A percentile compares a stretch with the other conserved stretches of the same genome.
These are phyloP conservation scores for Lumnitzera littorea DNA, from an alignment of 345 rosid species.

Conservation along the genomic window DNA sequence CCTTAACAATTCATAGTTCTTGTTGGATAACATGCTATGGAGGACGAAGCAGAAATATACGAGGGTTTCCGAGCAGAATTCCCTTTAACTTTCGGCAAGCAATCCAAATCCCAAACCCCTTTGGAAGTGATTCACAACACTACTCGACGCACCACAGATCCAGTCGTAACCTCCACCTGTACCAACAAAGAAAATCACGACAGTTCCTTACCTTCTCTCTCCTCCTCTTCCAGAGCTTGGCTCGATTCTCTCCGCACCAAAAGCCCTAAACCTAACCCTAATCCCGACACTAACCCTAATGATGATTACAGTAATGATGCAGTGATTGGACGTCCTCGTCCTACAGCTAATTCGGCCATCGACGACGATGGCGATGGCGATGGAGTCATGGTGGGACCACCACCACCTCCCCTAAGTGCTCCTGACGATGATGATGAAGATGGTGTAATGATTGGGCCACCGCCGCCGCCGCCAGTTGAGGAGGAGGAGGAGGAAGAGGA, in stretches of 20 bases:
- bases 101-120: slow-evolving; percentile 46
- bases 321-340: slow-evolving; percentile 13
- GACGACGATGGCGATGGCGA: slow-evolving; percentile 2
- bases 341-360: neutral
- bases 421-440: slow-evolving; percentile 2
- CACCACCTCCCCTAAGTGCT: slow-evolving; percentile 13
- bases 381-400: slow-evolving; percentile 12
- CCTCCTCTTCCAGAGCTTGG: slow-evolving; percentile 53
- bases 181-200: slow-evolving; percentile 6
- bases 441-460: slow-evolving; percentile 14
- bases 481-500: slow-evolving; percentile 36
- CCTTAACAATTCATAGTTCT: neutral
- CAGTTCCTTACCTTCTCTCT: slow-evolving; percentile 37
- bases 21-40: slow-evolving; percentile 19
- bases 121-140: slow-evolving; percentile 63
- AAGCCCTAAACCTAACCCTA: slow-evolving; percentile 26
- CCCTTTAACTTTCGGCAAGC: slow-evolving; percentile 75
- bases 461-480: slow-evolving; percentile 28
- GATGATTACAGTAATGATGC: neutral
- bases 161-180: neutral
- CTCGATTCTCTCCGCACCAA: slow-evolving; percentile 39
- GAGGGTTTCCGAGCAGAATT: slow-evolving; percentile 66
- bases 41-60: slow-evolving; percentile 59
- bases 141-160: slow-evolving; percentile 50
- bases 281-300: neutral